These are phyloP conservation scores for Trichophyton rubrum DNA, from an alignment of 2,329 filamentous ascomycete species.

Conservation along the genomic window DNA sequence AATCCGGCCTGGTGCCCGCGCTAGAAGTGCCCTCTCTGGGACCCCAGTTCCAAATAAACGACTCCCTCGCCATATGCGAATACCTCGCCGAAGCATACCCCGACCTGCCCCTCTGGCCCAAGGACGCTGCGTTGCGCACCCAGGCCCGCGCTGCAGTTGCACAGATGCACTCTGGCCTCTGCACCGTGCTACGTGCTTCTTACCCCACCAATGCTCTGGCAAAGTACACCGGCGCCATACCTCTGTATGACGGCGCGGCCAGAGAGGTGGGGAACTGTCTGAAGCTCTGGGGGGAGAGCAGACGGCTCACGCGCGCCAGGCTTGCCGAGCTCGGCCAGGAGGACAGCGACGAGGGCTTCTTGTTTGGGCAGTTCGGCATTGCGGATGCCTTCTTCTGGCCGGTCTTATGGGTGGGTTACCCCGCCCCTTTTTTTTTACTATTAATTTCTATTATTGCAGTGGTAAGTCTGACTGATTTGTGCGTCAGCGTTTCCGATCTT, in stretches of 20 bases:
- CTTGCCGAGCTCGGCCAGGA: constrained; percentile 17
- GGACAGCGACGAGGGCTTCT: constrained; percentile 21
- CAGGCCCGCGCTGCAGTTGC: constrained; percentile 23
- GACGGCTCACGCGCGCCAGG: constrained; percentile 17
- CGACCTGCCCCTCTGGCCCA: constrained; percentile 21
- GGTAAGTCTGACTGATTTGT: background rate
- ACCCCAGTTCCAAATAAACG: constrained; percentile 15
- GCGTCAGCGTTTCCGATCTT: constrained; percentile 23
- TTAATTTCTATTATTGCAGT: background rate
- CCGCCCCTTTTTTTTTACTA: background rate
- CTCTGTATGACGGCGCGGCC: constrained; percentile 17
- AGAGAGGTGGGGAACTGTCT: constrained; percentile 20
- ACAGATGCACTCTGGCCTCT: constrained; percentile 27
- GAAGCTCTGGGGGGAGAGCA: constrained; percentile 19
- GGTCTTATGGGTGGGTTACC: constrained; percentile 23
- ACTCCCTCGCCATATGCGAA: constrained; percentile 25
- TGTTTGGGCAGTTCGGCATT: constrained; percentile 28
- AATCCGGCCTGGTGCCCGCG: constrained; percentile 22
- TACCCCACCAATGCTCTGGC: constrained; percentile 23
- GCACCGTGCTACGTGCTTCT: constrained; percentile 15
- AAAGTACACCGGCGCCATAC: constrained; percentile 22
- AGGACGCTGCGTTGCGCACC: constrained; percentile 22
- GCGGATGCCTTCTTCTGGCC: constrained; percentile 31
- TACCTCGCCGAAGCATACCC: constrained; percentile 24
- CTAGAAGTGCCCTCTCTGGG: constrained; percentile 18